Evolutionary conservation across 2,329 filamentous ascomycete species (phyloP), one percentile per base, ranked within the genome.

Genomic region (Beauveria pseudobassiana): DNA sequence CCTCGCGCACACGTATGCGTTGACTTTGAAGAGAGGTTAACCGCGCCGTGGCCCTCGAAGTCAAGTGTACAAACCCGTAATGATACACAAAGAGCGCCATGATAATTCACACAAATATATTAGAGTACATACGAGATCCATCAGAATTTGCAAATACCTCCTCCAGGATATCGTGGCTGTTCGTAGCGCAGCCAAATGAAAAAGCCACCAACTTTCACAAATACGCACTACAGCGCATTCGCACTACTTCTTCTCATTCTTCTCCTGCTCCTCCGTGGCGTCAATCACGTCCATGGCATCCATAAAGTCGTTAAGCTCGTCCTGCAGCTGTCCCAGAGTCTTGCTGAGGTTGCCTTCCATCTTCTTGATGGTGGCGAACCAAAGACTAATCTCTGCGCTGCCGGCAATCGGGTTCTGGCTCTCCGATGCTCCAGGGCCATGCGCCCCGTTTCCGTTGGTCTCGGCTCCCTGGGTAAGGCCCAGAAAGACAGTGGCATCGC

Each of bases 401-500:
- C 18, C 22, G 9, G 74, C 74, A 0, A 38, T 38, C 34, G 14
- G 14, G 12, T 16, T 4, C 34, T 16, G 12, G 14, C 12, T 14
- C 2, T 16, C 14, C 34, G 5, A 38, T 16, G 14, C 34, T 3
- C 12, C 34, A 7, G 61, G 54, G 24, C 61, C 26, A 43, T 51
- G 18, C 22, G 38, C 26, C 40, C 53, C 43, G 5, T 56, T 30
- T 16, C 65, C 66, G 58, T 63, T 65, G 20, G 16, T 38, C 48
- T 61, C 60, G 18, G 65, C 53, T 20, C 24, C 30, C 1, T 30
- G 38, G 2, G 63, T 63, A 30, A 68, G 59, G 61, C 71, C 72
- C 63, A 76, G 45, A 53, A 67, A 56, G 34, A 65, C 66, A 1
- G 73, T 73, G n/a, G 71, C 70, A 7, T 66, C 65, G 40, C 74